Conservation (phyloP, 2,329 filamentous ascomycete genomes). For the Colletotrichum chrysophilum region DNA sequence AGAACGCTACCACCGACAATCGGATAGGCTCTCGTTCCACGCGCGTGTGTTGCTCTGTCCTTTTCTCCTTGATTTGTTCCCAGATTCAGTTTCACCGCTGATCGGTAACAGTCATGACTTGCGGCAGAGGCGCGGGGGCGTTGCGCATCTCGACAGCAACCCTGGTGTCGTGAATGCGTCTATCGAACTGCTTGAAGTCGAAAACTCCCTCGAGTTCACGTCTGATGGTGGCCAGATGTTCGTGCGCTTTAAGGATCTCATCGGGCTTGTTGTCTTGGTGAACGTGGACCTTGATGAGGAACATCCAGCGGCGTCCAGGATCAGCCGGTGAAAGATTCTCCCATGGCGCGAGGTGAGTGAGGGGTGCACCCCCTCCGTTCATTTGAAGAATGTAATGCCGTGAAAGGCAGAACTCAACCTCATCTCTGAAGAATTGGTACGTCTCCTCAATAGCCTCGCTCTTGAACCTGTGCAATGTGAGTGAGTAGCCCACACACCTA, state of each 20-base stretch:
- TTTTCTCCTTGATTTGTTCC: not conserved
- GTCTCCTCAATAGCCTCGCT: slow-evolving; percentile 59
- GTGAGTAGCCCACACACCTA: not conserved
- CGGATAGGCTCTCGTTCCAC: not conserved
- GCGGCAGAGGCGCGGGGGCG: slow-evolving; percentile 36
- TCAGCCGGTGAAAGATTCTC: slow-evolving; percentile 53
- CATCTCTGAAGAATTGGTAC: slow-evolving; percentile 58
- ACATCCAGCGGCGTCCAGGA: slow-evolving; percentile 56
- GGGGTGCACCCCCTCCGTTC: slow-evolving; percentile 35
- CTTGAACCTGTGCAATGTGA: slow-evolving; percentile 46
- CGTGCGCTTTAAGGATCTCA: slow-evolving; percentile 59
- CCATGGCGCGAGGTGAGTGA: slow-evolving; percentile 50
- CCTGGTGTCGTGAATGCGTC: slow-evolving; percentile 59
- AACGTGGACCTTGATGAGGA: slow-evolving; percentile 59
- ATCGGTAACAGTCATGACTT: slow-evolving; percentile 25
- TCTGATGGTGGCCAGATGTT: slow-evolving; percentile 52
- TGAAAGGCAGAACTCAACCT: slow-evolving; percentile 58
- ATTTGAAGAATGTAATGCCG: slow-evolving; percentile 49
- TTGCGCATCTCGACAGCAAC: slow-evolving; percentile 42
- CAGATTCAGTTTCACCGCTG: not conserved
- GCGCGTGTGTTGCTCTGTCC: not conserved
- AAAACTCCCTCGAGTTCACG: slow-evolving; percentile 57
- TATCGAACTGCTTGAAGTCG: slow-evolving; percentile 56
- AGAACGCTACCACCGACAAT: not conserved
- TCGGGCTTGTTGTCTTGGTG: slow-evolving; percentile 63